phyloP scores from a whole-genome alignment of 2,329 filamentous ascomycete species.

The Dothidotthia symphoricarpi region DNA sequence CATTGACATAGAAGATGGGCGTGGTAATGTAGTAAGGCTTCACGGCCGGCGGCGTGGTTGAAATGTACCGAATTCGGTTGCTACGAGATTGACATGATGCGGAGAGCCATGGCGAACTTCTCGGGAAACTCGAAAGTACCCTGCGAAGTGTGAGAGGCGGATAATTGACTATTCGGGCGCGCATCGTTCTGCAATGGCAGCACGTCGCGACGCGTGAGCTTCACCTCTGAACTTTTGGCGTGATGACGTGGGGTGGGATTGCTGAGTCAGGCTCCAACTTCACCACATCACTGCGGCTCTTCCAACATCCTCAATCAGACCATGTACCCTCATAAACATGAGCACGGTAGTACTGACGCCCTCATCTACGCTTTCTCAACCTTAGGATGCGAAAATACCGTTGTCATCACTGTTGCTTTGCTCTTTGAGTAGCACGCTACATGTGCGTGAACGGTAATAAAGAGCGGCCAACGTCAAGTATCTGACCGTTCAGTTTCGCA shows the following conservation, averaged over 20 bases:
- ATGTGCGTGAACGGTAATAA: no score
- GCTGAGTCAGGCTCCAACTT: neutral
- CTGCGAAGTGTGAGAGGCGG: conserved; percentile 19
- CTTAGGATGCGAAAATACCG: no score
- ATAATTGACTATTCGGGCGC: conserved; percentile 21
- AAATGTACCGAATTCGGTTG: conserved; percentile 15
- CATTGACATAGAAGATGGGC: conserved; percentile 99
- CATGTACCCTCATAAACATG: no score
- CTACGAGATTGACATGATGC: conserved; percentile 20
- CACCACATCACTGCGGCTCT: neutral
- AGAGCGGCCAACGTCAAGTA: no score
- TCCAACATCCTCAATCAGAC: no score
- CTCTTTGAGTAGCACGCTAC: no score
- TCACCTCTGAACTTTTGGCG: conserved; percentile 16
- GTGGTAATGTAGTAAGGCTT: conserved; percentile 97
- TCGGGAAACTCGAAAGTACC: conserved; percentile 12
- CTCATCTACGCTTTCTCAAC: no score
- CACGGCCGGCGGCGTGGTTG: conserved; percentile 17
- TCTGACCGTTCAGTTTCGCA: no score
- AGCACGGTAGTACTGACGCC: no score
- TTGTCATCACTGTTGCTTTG: no score
- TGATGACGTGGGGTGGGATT: conserved; percentile 8
- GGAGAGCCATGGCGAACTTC: conserved; percentile 24
- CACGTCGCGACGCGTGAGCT: conserved; percentile 10
- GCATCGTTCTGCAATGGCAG: conserved; percentile 30